Base-by-base conservation (phyloP, 2,329 filamentous ascomycete species). In the Aspergillus persii region DNA sequence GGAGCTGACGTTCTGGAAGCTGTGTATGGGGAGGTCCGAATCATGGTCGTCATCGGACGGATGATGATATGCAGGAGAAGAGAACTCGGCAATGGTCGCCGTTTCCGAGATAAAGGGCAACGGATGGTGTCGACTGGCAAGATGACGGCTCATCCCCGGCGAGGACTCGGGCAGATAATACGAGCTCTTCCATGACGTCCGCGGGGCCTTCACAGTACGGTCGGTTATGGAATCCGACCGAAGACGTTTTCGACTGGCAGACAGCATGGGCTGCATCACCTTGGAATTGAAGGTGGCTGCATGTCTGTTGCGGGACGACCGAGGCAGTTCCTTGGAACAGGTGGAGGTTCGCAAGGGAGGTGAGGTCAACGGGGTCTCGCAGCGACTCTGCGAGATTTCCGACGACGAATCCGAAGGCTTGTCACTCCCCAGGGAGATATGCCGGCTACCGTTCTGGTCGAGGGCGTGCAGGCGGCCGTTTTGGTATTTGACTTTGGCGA, bases 401-500 rank as follows among this genome's bases (percentile, higher is more conserved):
- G 91, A 95, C 2, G 92, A 96, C 29, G 91, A 92, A 77, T 96
- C 92, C 65, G 92, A 96, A 62, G 92, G 82, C 63, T 89, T 85
- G 70, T 96, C 92, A 71, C 87, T 89, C 68, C 67, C 82, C 81
- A 66, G 80, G 82, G 65, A 81, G 81, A 56, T 88, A 82, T 68
- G 89, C 85, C 77, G 89, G 90, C 67, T 88, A 84, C 78, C 89
- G 86, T 73, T 93, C 83, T 77, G 94, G 86, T 91, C 74, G 53
- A 71, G 60, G 15, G 96, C 84, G 76, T 95, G 91, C 77, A 97
- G 90, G 88, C 92, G 96, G 74, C 93, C 93, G 80, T 96, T 90
- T 78, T 96, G 92, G 67, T 95, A 92, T 80, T 98, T 98, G 84
- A 97, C 95, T 77, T 96, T 95, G 74, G 95, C 95, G 64, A 98